Percentiles rank a stretch among this genome's conserved stretches.
Conservation (phyloP, 768 basidiomycete genomes). For the Suillus weaverae region DNA sequence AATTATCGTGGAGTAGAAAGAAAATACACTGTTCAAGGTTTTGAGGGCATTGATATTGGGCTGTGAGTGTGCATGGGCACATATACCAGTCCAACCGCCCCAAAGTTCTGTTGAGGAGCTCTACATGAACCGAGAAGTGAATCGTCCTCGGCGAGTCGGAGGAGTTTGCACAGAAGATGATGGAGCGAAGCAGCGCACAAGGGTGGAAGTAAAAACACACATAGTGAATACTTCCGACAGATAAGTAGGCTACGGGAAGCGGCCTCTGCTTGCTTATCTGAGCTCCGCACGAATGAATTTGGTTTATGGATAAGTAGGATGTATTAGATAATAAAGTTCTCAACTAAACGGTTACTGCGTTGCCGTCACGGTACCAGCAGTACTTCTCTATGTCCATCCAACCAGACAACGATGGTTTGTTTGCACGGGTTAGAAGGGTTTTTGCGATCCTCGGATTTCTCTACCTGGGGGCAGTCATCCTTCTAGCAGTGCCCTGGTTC, state of each 20-base stretch:
- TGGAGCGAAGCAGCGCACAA: neutral
- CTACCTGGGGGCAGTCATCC: constrained; percentile 52
- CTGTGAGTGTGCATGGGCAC: neutral
- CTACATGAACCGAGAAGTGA: neutral
- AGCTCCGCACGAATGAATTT: neutral
- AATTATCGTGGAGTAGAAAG: neutral
- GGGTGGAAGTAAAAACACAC: neutral
- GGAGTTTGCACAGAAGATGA: neutral
- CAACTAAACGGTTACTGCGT: neutral
- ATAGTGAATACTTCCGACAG: neutral
- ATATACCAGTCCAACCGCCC: neutral
- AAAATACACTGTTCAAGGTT: neutral
- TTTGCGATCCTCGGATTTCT: constrained; percentile 46
- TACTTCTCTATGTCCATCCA: neutral
- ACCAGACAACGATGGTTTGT: constrained; percentile 11
- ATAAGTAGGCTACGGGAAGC: neutral
- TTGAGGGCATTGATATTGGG: neutral
- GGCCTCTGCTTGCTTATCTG: neutral
- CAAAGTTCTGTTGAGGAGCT: neutral
- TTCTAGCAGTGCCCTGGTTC: constrained; percentile 61
- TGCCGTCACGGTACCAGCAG: neutral
- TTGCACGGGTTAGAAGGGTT: constrained; percentile 31
- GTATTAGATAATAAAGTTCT: neutral
- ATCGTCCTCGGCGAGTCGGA: neutral
- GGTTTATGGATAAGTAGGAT: neutral